Conservation (phyloP, 208 protist species). For the Acanthamoeba polyphaga region DNA sequence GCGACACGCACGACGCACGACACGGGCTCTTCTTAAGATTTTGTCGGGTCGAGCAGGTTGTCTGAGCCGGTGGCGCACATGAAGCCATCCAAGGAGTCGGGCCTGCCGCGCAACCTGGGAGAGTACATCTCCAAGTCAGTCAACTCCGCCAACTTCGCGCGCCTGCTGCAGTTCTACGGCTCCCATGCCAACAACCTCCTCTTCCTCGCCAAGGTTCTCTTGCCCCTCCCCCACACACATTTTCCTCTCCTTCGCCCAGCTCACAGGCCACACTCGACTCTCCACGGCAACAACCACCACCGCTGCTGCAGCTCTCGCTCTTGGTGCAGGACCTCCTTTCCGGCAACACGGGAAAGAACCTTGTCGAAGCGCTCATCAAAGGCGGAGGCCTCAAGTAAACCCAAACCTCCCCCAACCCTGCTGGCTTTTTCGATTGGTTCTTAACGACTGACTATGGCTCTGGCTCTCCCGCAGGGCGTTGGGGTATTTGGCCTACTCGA, state of each 20-base stretch:
- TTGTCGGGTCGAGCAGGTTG: neutral
- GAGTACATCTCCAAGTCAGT: conserved; percentile 48
- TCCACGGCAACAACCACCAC: too few species aligned
- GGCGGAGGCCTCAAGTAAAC: conserved; percentile 31
- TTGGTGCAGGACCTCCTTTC: conserved; percentile 45
- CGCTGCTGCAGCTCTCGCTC: conserved; percentile 34
- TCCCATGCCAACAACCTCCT: conserved; percentile 39
- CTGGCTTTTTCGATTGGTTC: too few species aligned
- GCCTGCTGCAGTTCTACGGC: neutral
- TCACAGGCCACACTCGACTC: too few species aligned
- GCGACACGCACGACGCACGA: neutral
- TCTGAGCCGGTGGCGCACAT: conserved; percentile 10
- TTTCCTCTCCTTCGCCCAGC: neutral
- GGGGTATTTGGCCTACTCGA: conserved; percentile 53
- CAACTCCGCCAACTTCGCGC: neutral
- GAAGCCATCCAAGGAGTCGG: neutral
- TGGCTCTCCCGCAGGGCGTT: neutral
- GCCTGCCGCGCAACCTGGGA: conserved; percentile 2
- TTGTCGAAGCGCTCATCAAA: conserved; percentile 2
- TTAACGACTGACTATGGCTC: neutral
- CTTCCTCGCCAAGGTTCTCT: conserved; percentile 64
- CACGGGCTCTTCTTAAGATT: neutral
- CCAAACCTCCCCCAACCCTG: too few species aligned
- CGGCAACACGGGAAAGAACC: neutral
- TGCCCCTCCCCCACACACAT: neutral